Conservation (phyloP, 2,329 filamentous ascomycete species). For the Alternaria triticimaculans region DNA sequence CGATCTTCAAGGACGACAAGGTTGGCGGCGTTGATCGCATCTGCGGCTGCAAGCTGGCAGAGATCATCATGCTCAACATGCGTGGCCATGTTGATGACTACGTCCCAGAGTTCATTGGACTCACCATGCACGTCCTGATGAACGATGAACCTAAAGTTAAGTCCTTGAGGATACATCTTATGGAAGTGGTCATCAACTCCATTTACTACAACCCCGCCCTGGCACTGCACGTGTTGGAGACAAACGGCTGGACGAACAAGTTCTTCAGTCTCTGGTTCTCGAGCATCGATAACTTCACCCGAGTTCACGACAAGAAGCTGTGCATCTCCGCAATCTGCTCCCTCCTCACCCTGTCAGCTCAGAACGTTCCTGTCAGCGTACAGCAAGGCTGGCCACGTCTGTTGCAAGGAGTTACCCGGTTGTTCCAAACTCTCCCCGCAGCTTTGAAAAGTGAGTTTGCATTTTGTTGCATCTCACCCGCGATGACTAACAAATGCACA, state of each 20-base stretch:
- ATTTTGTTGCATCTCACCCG: conserved; percentile 11
- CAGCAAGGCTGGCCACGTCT: conserved; percentile 94
- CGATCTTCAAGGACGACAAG: conserved; percentile 92
- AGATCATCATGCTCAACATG: conserved; percentile 96
- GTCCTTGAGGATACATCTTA: conserved; percentile 92
- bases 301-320: conserved; percentile 98
- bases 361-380: conserved; percentile 88
- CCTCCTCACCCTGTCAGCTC: conserved; percentile 77
- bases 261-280: conserved; percentile 99
- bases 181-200: conserved; percentile 98
- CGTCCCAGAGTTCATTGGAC: conserved; percentile 84
- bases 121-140: conserved; percentile 84
- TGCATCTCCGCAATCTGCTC: conserved; percentile 93
- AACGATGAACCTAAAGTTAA: conserved; percentile 83
- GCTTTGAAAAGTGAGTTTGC: conserved; percentile 77
- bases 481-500: conserved; percentile 44
- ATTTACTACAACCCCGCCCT: conserved; percentile 96
- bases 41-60: conserved; percentile 95
- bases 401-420: conserved; percentile 82
- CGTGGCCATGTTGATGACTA: conserved; percentile 87
- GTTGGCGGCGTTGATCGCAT: conserved; percentile 94
- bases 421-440: conserved; percentile 89
- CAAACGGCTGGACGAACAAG: conserved; percentile 94
- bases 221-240: conserved; percentile 85
- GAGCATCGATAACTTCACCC: conserved; percentile 88